phyloP scores from a whole-genome alignment of 169 alveolate species.

The Toxoplasma gondii region DNA sequence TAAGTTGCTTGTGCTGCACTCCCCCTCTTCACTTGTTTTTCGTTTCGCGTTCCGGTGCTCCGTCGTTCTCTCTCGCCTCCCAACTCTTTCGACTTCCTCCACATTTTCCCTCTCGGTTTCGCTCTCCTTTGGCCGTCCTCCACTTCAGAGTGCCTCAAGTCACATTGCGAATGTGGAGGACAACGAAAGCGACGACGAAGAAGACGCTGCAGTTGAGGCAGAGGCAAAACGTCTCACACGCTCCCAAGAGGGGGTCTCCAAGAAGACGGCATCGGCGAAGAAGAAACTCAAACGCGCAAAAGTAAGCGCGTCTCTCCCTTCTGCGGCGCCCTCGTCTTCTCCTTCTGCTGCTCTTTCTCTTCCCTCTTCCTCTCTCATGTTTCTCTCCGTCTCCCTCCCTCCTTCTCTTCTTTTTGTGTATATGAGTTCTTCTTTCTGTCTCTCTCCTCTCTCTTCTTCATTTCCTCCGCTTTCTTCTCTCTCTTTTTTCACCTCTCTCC shows the following conservation, averaged over 20 bases:
- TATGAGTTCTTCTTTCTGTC: too few species aligned
- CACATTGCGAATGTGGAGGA: neutral
- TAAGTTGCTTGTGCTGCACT: too few species aligned
- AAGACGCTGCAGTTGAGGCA: conserved; percentile 57
- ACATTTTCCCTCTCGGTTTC: neutral
- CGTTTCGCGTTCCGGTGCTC: neutral
- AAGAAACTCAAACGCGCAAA: conserved; percentile 27
- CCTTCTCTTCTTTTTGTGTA: neutral
- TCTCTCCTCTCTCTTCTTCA: too few species aligned
- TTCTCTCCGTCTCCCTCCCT: neutral
- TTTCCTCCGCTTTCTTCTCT: too few species aligned
- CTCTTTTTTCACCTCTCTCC: neutral
- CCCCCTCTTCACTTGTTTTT: too few species aligned
- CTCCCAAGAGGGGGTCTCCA: conserved; percentile 9
- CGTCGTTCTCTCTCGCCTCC: neutral
- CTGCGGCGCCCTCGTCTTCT: neutral
- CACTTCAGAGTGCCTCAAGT: neutral
- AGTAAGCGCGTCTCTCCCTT: neutral
- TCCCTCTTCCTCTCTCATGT: neutral
- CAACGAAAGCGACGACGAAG: conserved; percentile 47
- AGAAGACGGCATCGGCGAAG: conserved; percentile 50
- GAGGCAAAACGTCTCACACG: conserved; percentile 38
- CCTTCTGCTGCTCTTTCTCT: neutral
- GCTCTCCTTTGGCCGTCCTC: neutral
- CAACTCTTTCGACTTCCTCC: neutral